Base-by-base conservation (phyloP, 306 rosid genomes). In the Vigna radiata region DNA sequence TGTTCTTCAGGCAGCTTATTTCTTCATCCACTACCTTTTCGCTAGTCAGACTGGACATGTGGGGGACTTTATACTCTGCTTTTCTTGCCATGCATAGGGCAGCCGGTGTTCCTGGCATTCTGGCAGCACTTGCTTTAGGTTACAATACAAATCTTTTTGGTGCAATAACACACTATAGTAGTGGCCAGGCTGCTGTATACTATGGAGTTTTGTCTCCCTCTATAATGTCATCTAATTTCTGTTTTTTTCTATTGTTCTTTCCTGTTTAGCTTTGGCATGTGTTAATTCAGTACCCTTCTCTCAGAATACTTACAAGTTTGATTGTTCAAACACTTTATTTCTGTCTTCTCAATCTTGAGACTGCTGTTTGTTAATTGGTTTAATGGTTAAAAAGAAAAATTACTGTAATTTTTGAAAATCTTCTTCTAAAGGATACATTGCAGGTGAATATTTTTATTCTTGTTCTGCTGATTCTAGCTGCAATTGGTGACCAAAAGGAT, bases 1-100 rank as follows among this genome's bases (percentile, higher is more conserved):
- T 43, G 89, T 92, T 82, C 99, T 95, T 80, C 99, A 95, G 83
- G 90, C 87, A 10, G 87, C 96, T 21, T 95, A 95, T 83, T 92
- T 92, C 90, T 76, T 82, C 77, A 87, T 95, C 76, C 99, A 95
- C 88, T 95, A 95, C 91, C 92, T 95, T 85, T 92, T 95, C 52
- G 99, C 97, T 7, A 95, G 99, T 83, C 99, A 95, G 84, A 92
- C 99, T 0, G 99, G 97, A 53, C 99, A 95, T 36, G 97, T 95
- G 6, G 99, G 96, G 56, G 98, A n/a, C 98, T 85, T 86, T 95
- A 23, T 92, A 63, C 90, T 85, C 99, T 0, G 97, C 97, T 1
- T 95, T 95, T 77, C 97, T 95, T 23, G 99, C 97, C 11, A 95
- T 95, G 99, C 89, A 91, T 65, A 66, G 91, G 83, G 97, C 97